These are phyloP conservation scores for Tranzscheliella williamsii DNA, from an alignment of 1,284 basidiomycete species.

Conservation along the genomic window DNA sequence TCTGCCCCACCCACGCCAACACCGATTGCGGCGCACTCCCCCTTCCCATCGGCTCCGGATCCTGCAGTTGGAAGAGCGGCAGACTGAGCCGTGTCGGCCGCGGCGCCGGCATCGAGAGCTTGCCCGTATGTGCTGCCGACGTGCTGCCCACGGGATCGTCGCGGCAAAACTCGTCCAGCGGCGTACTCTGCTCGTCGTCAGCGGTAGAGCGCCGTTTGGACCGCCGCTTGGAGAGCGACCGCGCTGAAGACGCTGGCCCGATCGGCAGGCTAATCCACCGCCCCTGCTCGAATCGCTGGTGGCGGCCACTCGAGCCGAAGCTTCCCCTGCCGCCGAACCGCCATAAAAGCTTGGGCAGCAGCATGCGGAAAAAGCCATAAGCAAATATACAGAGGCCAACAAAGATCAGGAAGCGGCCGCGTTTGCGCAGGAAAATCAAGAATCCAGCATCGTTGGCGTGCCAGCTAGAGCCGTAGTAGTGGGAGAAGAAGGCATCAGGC, in stretches of 20 bases:
- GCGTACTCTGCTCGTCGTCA: conserved; percentile 21
- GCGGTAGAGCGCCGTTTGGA: conserved; percentile 17
- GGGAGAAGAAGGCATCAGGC: conserved; percentile 80
- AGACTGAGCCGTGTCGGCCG: conserved; percentile 28
- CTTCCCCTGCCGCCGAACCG: conserved; percentile 9
- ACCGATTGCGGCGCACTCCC: conserved; percentile 27
- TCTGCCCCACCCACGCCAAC: conserved; percentile 41
- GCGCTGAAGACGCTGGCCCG: conserved; percentile 1
- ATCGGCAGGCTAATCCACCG: conserved; percentile 43
- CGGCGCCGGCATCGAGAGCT: conserved; percentile 29
- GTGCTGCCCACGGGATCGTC: conserved; percentile 10
- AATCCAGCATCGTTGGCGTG: conserved; percentile 62
- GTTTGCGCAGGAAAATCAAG: conserved; percentile 56
- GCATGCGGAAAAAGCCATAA: conserved; percentile 32
- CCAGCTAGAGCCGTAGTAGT: conserved; percentile 97
- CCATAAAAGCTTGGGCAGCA: conserved; percentile 24
- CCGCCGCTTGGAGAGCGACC: conserved; percentile 5
- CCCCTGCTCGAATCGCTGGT: conserved; percentile 1
- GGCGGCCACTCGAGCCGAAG: conserved; percentile 6
- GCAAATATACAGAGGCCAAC: conserved; percentile 33
- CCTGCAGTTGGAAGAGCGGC: conserved; percentile 40
- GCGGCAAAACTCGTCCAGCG: conserved; percentile 4
- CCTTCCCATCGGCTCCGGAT: conserved; percentile 15
- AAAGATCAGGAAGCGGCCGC: conserved; percentile 51
- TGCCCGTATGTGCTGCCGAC: conserved; percentile 15